These are phyloP conservation scores for Stylonectria norvegica DNA, from an alignment of 2,329 filamentous ascomycete species.

Conservation along the genomic window DNA sequence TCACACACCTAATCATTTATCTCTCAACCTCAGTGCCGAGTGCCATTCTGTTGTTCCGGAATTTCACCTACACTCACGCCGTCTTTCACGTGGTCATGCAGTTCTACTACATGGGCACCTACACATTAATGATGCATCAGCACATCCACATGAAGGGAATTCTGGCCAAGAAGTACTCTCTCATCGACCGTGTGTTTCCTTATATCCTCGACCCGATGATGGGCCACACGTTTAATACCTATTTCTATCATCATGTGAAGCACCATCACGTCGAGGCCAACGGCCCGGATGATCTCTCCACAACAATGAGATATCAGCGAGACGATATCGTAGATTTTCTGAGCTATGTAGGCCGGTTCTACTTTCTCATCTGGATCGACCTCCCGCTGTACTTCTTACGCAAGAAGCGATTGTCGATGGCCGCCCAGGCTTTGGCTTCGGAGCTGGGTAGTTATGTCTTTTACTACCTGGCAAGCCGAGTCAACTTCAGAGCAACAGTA, in stretches of 20 bases:
- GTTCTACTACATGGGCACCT: constrained; percentile 66
- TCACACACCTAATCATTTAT: constrained; percentile 74
- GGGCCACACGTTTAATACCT: constrained; percentile 82
- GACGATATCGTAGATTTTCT: constrained; percentile 64
- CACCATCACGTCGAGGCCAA: constrained; percentile 82
- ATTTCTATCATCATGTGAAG: constrained; percentile 84
- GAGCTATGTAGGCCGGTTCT: constrained; percentile 71
- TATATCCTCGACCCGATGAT: constrained; percentile 73
- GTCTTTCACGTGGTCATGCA: constrained; percentile 64
- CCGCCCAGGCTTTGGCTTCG: constrained; percentile 55
- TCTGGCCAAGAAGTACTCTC: constrained; percentile 50
- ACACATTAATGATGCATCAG: constrained; percentile 80
- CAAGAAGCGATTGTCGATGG: constrained; percentile 55
- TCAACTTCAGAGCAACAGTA: constrained; percentile 54
- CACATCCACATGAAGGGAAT: constrained; percentile 77
- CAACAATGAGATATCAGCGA: constrained; percentile 72
- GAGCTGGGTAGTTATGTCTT: constrained; percentile 57
- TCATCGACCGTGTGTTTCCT: constrained; percentile 65
- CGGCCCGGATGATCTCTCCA: constrained; percentile 71
- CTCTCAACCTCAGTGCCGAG: constrained; percentile 67
- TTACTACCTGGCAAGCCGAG: constrained; percentile 48
- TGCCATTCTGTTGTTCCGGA: constrained; percentile 59
- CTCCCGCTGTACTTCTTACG: constrained; percentile 69
- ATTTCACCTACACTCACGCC: constrained; percentile 66
- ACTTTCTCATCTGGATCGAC: constrained; percentile 71